A percentile compares a stretch with the other conserved stretches of the same genome.
Conservation (phyloP, 257 asterid genomes). For the Nicotiana otophora region DNA sequence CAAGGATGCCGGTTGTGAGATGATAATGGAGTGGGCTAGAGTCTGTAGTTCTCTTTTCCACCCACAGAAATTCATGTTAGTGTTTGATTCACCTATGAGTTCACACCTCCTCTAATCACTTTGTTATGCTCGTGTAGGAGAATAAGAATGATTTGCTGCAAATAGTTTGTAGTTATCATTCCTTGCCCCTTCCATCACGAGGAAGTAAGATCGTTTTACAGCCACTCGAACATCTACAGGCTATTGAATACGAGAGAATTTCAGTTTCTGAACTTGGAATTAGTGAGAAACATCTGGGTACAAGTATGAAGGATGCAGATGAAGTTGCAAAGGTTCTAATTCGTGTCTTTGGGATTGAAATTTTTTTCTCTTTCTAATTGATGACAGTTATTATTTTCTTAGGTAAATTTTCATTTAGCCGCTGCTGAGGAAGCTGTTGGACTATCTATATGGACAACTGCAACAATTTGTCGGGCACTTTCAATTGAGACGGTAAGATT, state of each 20-base stretch:
- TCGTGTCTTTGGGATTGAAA: not conserved
- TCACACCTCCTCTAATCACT: conserved; percentile 8
- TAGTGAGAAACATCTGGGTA: conserved; percentile 38
- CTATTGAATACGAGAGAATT: conserved; percentile 54
- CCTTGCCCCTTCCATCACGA: conserved; percentile 56
- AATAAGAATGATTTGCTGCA: conserved; percentile 74
- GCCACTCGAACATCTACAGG: conserved; percentile 84
- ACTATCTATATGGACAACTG: conserved; percentile 79
- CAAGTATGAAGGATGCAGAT: conserved; percentile 28
- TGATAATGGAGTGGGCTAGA: conserved; percentile 73
- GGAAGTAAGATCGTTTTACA: conserved; percentile 61
- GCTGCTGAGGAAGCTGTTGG: conserved; percentile 89
- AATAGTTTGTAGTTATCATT: conserved; percentile 74
- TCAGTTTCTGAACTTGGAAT: conserved; percentile 54
- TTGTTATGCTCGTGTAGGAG: conserved; percentile 38
- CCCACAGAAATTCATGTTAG: not conserved
- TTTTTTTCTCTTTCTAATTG: not conserved
- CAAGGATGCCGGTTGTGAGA: conserved; percentile 42
- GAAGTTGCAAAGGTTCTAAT: conserved; percentile 51
- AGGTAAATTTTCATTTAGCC: conserved; percentile 66
- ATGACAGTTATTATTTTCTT: conserved; percentile 18
- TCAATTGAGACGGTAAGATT: conserved; percentile 72
- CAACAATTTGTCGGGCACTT: conserved; percentile 82
- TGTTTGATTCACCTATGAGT: conserved; percentile 10
- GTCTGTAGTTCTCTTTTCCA: conserved; percentile 33